Conservation (phyloP, 208 protist species). For the Herpetomonas samuelpessoai region DNA sequence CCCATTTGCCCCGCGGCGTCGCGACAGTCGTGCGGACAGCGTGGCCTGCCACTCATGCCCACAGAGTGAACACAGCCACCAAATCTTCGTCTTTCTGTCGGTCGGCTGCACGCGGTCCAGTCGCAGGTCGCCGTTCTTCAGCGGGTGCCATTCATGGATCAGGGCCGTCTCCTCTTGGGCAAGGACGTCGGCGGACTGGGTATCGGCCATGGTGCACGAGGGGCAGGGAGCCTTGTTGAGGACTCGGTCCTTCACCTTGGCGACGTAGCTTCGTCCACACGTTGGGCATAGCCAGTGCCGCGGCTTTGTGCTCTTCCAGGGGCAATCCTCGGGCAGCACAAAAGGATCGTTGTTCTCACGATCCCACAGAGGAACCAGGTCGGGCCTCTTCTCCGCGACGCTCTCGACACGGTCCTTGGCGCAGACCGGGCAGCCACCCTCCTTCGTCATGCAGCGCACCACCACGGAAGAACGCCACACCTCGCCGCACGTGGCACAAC, state of each 20-base stretch:
- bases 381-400: constrained; percentile 30
- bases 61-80: constrained; percentile 77
- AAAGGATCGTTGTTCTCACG: constrained; percentile 66
- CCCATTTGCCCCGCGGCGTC: constrained; percentile 16
- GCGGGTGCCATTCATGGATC: constrained; percentile 77
- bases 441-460: constrained; percentile 63
- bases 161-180: constrained; percentile 33
- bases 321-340: constrained; percentile 32
- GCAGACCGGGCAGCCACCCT: constrained; percentile 66
- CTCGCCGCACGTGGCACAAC: constrained; percentile 45
- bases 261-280: constrained; percentile 52
- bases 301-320: constrained; percentile 33
- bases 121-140: constrained; percentile 81
- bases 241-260: constrained; percentile 65
- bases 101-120: constrained; percentile 44
- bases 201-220: constrained; percentile 37
- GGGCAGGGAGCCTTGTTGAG: constrained; percentile 54
- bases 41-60: constrained; percentile 76
- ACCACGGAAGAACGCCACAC: constrained; percentile 69
- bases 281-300: constrained; percentile 55
- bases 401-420: constrained; percentile 20
- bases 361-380: constrained; percentile 62
- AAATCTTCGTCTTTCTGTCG: constrained; percentile 62
- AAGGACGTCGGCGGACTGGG: constrained; percentile 25
- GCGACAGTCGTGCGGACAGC: constrained; percentile 43